A percentile compares a stretch with the other conserved stretches of the same genome.
phyloP scores from a whole-genome alignment of 2,329 filamentous ascomycete species.

The Nothomitra cinnamomea region DNA sequence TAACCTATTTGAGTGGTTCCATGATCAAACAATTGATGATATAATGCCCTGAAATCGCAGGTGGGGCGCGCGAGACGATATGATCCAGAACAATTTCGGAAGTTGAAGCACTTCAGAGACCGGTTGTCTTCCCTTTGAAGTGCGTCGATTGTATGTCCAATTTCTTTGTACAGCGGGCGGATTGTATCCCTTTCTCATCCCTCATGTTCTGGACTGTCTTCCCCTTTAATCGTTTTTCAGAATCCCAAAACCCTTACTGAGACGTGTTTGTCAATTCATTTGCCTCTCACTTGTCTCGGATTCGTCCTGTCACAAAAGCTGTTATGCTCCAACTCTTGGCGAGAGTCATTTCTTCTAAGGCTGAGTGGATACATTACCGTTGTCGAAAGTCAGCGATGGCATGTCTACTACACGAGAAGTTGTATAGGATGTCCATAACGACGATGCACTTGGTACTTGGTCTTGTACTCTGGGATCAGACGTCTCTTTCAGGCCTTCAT shows the following conservation, averaged over 20 bases:
- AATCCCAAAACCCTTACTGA: not conserved
- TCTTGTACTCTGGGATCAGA: too few relatives aligned
- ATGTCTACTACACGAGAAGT: too few relatives aligned
- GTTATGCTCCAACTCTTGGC: not conserved
- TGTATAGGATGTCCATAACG: too few relatives aligned
- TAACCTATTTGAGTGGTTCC: not conserved
- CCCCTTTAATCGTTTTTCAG: not conserved
- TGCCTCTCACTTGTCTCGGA: not conserved
- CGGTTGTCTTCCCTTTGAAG: not conserved
- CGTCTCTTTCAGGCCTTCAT: too few relatives aligned
- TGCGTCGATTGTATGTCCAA: not conserved
- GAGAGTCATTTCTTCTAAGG: not conserved
- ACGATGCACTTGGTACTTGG: too few relatives aligned
- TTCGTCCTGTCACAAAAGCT: not conserved
- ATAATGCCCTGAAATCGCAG: not conserved
- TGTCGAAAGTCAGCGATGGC: too few relatives aligned
- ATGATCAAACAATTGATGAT: constrained; percentile 1
- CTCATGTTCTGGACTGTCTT: not conserved
- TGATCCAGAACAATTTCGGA: constrained; percentile 1
- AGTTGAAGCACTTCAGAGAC: not conserved
- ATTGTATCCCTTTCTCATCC: not conserved
- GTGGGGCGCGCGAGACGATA: not conserved
- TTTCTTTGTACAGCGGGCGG: constrained; percentile 4
- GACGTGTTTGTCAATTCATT: not conserved
- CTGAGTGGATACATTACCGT: not conserved